These are phyloP conservation scores for Fusarium keratoplasticum DNA, from an alignment of 2,329 filamentous ascomycete species.

Conservation along the genomic window DNA sequence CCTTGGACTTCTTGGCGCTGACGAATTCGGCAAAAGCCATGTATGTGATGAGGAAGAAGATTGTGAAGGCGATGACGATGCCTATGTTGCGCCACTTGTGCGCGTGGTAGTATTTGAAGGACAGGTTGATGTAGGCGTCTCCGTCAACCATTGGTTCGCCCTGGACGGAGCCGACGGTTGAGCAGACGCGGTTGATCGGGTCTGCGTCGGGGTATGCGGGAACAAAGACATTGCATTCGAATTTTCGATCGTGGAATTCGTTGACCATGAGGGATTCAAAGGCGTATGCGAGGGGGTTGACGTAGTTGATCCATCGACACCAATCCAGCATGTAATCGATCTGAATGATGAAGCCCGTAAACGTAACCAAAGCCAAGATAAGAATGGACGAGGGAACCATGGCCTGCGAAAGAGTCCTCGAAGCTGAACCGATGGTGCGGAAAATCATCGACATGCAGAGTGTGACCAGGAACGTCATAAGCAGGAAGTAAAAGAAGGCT, in stretches of 20 bases:
- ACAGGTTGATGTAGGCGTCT: constrained; percentile 57
- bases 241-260: constrained; percentile 63
- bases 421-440: constrained; percentile 49
- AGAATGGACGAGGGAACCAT: constrained; percentile 55
- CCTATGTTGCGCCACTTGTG: constrained; percentile 69
- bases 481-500: constrained; percentile 59
- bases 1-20: constrained; percentile 65
- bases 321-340: constrained; percentile 67
- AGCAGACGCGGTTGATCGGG: constrained; percentile 55
- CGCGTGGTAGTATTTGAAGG: constrained; percentile 56
- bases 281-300: constrained; percentile 72
- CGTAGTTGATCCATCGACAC: constrained; percentile 74
- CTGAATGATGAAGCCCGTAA: constrained; percentile 62
- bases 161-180: constrained; percentile 57
- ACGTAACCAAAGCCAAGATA: constrained; percentile 43
- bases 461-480: constrained; percentile 55
- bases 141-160: constrained; percentile 60
- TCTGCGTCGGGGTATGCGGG: constrained; percentile 44
- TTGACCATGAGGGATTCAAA: constrained; percentile 75
- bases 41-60: constrained; percentile 61
- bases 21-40: constrained; percentile 62
- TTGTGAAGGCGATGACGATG: constrained; percentile 63
- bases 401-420: constrained; percentile 63
- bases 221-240: constrained; percentile 44
- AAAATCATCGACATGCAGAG: constrained; percentile 58